phyloP scores from a whole-genome alignment of 352 stramenopile genomes.

The Globisporangium cylindrosporum region DNA sequence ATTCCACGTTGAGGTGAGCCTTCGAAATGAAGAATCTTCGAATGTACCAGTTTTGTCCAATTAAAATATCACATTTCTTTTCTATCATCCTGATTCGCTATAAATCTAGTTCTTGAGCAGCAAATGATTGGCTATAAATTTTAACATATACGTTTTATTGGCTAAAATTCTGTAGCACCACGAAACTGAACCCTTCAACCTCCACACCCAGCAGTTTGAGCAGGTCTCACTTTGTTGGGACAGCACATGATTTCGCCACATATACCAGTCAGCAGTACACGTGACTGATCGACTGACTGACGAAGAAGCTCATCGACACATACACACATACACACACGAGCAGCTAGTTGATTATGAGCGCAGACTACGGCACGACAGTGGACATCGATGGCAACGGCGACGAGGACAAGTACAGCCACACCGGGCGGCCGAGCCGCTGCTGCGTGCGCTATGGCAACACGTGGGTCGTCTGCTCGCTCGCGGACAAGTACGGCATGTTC shows the following conservation, averaged over 20 bases:
- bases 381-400: conserved; percentile 6
- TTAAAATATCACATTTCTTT: neutral
- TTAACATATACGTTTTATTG: neutral
- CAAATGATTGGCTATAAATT: neutral
- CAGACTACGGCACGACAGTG: conserved; percentile 13
- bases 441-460: conserved; percentile 61
- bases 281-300: neutral
- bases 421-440: conserved; percentile 17
- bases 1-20: neutral
- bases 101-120: neutral
- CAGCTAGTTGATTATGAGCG: neutral
- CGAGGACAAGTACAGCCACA: conserved; percentile 17
- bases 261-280: neutral
- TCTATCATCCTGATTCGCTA: neutral
- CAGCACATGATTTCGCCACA: neutral
- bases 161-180: neutral
- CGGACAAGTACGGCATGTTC: conserved; percentile 49
- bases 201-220: neutral
- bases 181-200: neutral
- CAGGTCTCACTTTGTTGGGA: neutral
- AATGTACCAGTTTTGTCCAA: neutral
- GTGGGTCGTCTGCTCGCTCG: conserved; percentile 52
- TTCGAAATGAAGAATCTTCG: neutral
- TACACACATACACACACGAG: neutral
- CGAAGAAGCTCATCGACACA: conserved; percentile 5